Evolutionary conservation across 2,329 filamentous ascomycete genomes (phyloP), one percentile per base, ranked within the genome.

Genomic region (Sporothrix sp.): DNA sequence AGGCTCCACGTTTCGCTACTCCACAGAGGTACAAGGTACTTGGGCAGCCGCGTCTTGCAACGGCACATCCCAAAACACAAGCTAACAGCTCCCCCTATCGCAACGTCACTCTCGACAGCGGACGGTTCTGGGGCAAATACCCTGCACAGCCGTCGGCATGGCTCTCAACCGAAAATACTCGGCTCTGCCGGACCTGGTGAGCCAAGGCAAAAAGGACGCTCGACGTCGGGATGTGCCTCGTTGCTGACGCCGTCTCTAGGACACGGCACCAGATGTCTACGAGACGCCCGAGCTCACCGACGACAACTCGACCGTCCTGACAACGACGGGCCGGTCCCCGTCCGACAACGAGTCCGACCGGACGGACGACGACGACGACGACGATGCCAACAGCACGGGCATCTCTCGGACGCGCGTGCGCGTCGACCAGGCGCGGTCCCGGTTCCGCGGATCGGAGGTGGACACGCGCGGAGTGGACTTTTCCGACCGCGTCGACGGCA

Each of bases 211-310:
- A 16, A 13, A n/a, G 2, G 20, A 8, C 25, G 13, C 30, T 16
- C 13, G n/a, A 23, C 37, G 11, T 14, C 11, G 38, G 50, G 20
- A 14, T 48, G 9, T 25, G 14, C 38, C n/a, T 40, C 3, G 14
- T 11, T 30, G 35, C 59, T 63, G 56, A 64, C 57, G 14, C 25
- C 40, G 20, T 21, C 27, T 27, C 48, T 58, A 94, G 86, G 90
- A 96, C 69, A 85, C 84, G 50, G 89, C 90, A 25, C 90, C 90
- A 58, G 93, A 97, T 63, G 87, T 95, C 61, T 97, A 96, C 73
- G 91, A 97, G 69, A 97, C 93, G 14, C 90, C 91, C 58, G 90
- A 95, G 51, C 73, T 96, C 58, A 91, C 85, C 51, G 88, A 95
- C 63, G 90, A 95, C 66, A 85, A 81, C 56, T 95, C 89, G 20